Conservation (phyloP, 257 asterid genomes). For the Craterostigma plantagineum region DNA sequence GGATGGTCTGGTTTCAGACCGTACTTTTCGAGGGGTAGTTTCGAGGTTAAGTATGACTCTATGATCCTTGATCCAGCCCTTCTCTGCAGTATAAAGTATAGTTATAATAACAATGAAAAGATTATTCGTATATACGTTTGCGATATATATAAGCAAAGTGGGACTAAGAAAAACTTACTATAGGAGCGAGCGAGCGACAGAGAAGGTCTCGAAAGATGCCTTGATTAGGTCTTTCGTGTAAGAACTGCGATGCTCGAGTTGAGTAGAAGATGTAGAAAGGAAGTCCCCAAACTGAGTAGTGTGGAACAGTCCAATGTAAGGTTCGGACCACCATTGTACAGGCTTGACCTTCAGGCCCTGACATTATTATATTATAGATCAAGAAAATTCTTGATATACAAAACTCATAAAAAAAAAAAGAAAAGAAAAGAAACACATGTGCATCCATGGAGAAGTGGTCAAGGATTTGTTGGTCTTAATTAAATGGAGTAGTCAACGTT, state of each 20-base stretch:
- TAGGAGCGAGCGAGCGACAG: conserved; percentile 49
- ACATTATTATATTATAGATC: background rate
- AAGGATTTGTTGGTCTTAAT: background rate
- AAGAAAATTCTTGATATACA: background rate
- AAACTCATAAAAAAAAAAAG: background rate
- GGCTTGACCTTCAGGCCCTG: conserved; percentile 53
- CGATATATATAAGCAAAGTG: no score
- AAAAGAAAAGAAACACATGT: no score
- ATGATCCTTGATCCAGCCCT: conserved; percentile 40
- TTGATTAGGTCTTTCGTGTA: conserved; percentile 74
- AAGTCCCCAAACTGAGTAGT: conserved; percentile 79
- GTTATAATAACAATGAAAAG: background rate
- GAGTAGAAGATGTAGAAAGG: conserved; percentile 87
- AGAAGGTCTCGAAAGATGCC: conserved; percentile 40
- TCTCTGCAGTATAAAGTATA: conserved; percentile 46
- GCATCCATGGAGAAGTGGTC: background rate
- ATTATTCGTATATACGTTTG: background rate
- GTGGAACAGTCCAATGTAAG: conserved; percentile 90
- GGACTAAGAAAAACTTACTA: conserved; percentile 40
- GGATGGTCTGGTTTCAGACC: conserved; percentile 85
- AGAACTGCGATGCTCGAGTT: conserved; percentile 68
- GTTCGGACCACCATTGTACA: conserved; percentile 80
- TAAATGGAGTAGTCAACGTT: no score
- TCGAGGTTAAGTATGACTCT: conserved; percentile 70
- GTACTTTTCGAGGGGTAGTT: conserved; percentile 63